Conservation (phyloP, 2,329 filamentous ascomycete species). For the Aspergillus ochraceus region DNA sequence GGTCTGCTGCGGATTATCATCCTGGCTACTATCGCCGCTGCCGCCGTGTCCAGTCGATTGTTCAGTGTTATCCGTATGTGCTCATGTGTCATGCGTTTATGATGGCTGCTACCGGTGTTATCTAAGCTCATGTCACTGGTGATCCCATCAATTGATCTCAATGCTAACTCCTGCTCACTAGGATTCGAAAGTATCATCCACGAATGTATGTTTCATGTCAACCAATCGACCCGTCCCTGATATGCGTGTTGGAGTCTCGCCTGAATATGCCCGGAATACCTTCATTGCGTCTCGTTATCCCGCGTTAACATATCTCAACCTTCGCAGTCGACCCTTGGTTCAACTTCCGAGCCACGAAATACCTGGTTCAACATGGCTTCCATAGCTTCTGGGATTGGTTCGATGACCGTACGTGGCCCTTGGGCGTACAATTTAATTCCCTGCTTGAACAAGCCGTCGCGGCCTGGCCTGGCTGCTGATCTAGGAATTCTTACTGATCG, state of each 20-base stretch:
- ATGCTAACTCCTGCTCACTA: constrained; percentile 36
- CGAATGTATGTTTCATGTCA: constrained; percentile 72
- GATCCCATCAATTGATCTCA: constrained; percentile 3
- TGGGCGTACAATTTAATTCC: background rate
- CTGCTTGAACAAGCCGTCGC: background rate
- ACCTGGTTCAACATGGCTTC: constrained; percentile 94
- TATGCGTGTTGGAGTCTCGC: background rate
- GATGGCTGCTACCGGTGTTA: background rate
- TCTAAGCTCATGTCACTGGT: background rate
- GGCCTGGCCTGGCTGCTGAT: constrained; percentile 8
- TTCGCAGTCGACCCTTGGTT: constrained; percentile 95
- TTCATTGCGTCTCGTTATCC: constrained; percentile 13
- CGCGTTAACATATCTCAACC: constrained; percentile 20
- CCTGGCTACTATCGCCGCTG: constrained; percentile 84
- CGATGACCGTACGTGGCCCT: constrained; percentile 72
- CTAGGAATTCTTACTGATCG: constrained; percentile 19
- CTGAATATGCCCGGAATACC: background rate
- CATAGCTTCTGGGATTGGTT: constrained; percentile 99
- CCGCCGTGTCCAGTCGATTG: constrained; percentile 86
- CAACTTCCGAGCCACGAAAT: constrained; percentile 98
- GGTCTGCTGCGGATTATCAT: constrained; percentile 87
- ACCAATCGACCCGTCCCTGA: constrained; percentile 6
- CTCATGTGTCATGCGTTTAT: background rate
- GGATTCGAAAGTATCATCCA: constrained; percentile 99
- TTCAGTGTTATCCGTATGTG: constrained; percentile 96